These are phyloP conservation scores for Nymphaea thermarum DNA, from an alignment of 164 flowering plant species.

Conservation along the genomic window DNA sequence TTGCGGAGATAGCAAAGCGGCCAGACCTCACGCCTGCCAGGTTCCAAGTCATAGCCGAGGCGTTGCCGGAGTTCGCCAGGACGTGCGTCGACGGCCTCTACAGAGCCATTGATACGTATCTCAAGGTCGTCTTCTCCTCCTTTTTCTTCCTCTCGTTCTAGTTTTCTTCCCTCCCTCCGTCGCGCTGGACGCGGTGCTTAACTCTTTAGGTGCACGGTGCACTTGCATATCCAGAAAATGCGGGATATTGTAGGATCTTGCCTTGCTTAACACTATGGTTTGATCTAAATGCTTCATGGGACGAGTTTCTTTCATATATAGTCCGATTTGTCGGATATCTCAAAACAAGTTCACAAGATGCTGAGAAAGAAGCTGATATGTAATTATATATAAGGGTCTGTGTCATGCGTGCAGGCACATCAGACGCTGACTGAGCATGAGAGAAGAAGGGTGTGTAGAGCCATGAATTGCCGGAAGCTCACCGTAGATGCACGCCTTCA, in stretches of 20 bases:
- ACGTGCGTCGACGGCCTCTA: slow-evolving; percentile 31
- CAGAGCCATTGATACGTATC: slow-evolving; percentile 42
- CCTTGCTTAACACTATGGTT: too few species aligned
- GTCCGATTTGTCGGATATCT: too few species aligned
- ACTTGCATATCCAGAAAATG: too few species aligned
- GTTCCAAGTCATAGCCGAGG: slow-evolving; percentile 29
- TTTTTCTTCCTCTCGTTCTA: background rate
- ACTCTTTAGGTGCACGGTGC: too few species aligned
- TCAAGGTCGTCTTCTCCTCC: slow-evolving; percentile 28
- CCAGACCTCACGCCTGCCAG: slow-evolving; percentile 12
- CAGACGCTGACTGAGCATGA: background rate
- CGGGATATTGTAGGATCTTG: too few species aligned
- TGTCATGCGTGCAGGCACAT: background rate
- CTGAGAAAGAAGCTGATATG: too few species aligned
- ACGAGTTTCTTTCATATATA: too few species aligned
- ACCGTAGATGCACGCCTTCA: background rate
- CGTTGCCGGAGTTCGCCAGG: slow-evolving; percentile 32
- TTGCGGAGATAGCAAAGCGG: slow-evolving; percentile 22
- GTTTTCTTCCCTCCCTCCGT: too few species aligned
- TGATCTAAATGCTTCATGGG: too few species aligned
- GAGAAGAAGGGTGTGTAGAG: background rate
- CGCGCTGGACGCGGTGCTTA: too few species aligned
- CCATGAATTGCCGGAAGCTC: background rate
- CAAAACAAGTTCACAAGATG: too few species aligned
- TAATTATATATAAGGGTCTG: too few species aligned